A percentile compares a stretch with the other conserved stretches of the same genome.
These are phyloP conservation scores for Vanrija sp. DNA, from an alignment of 1,284 basidiomycete genomes.

Conservation along the genomic window DNA sequence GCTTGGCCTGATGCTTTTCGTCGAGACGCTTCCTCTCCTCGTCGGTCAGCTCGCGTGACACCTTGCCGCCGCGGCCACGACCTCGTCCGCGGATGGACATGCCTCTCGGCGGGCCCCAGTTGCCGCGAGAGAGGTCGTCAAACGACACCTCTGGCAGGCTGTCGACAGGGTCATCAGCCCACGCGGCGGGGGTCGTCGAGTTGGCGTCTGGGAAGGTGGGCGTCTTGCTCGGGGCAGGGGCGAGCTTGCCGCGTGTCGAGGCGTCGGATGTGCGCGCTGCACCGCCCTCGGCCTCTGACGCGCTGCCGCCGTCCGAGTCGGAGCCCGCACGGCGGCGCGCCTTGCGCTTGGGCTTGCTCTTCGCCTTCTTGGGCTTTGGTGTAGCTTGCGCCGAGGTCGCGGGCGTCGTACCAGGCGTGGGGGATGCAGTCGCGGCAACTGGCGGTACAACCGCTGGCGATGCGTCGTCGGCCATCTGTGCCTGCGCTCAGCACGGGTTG, in stretches of 20 bases:
- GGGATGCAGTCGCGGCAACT: not conserved
- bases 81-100: not conserved
- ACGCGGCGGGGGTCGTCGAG: slow-evolving; percentile 29
- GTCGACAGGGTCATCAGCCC: slow-evolving; percentile 18
- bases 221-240: not conserved
- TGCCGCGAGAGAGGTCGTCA: slow-evolving; percentile 24
- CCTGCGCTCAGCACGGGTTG: not conserved
- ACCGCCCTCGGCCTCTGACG: not conserved
- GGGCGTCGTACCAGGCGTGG: not conserved
- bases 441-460: slow-evolving; percentile 3
- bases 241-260: too few species aligned
- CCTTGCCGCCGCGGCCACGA: slow-evolving; percentile 10
- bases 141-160: slow-evolving; percentile 19
- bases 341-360: slow-evolving; percentile 8
- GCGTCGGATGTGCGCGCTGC: too few species aligned
- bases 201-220: slow-evolving; percentile 24
- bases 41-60: slow-evolving; percentile 26
- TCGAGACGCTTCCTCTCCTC: slow-evolving; percentile 25
- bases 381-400: not conserved
- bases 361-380: slow-evolving; percentile 1
- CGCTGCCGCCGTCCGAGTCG: slow-evolving; percentile 5
- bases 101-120: not conserved
- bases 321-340: slow-evolving; percentile 13
- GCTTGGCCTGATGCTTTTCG: slow-evolving; percentile 25
- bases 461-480: slow-evolving; percentile 14